A percentile compares a stretch with the other conserved stretches of the same genome.
phyloP scores from a whole-genome alignment of 768 basidiomycete genomes.

The Tephrocybe rancida region DNA sequence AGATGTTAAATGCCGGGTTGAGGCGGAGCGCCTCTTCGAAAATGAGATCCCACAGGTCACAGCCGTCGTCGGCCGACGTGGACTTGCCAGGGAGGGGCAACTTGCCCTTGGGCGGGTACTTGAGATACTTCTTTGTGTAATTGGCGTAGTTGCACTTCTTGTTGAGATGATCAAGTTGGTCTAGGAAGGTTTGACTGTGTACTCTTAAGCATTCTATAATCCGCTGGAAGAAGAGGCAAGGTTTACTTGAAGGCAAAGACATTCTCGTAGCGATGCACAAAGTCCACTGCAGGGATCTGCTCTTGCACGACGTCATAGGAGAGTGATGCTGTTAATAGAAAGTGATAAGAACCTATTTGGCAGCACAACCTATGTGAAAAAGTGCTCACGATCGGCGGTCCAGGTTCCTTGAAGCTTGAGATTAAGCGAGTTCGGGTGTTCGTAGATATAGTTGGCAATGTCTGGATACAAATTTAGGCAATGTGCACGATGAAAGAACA shows the following conservation, averaged over 20 bases:
- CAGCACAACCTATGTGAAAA: background rate
- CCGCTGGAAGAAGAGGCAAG: background rate
- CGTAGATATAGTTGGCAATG: conserved; percentile 75
- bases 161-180: conserved; percentile 54
- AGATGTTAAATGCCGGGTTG: conserved; percentile 79
- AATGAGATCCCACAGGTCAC: conserved; percentile 70
- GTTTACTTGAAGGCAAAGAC: conserved; percentile 75
- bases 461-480: conserved; percentile 40
- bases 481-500: background rate
- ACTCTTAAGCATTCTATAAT: background rate
- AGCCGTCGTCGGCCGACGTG: conserved; percentile 45
- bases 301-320: conserved; percentile 67
- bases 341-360: background rate
- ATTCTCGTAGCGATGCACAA: conserved; percentile 71
- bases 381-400: conserved; percentile 66
- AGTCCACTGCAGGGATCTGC: conserved; percentile 72
- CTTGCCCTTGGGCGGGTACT: conserved; percentile 63
- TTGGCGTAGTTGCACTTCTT: conserved; percentile 61
- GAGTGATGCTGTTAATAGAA: conserved; percentile 44
- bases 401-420: conserved; percentile 72
- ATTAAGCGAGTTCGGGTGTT: conserved; percentile 51
- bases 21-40: conserved; percentile 61
- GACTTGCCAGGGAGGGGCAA: conserved; percentile 72
- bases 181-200: conserved; percentile 61
- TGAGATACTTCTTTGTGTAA: conserved; percentile 63